Evolutionary conservation across 177 flowering plant genomes (phyloP).

Genomic region (Vitis hybrid): DNA sequence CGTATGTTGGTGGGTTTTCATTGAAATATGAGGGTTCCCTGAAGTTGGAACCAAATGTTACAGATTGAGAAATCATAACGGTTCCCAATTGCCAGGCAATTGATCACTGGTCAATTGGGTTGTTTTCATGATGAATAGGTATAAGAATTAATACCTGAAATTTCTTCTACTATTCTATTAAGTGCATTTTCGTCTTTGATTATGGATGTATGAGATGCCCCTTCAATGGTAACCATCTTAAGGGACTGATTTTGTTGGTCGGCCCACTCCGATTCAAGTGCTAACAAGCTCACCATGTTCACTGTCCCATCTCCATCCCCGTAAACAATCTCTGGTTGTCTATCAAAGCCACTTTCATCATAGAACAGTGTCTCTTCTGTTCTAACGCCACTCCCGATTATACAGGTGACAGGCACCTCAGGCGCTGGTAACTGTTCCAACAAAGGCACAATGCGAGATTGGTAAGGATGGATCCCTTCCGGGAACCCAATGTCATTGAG

Average conservation of each 20-base stretch:
- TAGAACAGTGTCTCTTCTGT: slow-evolving; percentile 79
- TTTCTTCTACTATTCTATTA: slow-evolving; percentile 35
- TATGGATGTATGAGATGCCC: slow-evolving; percentile 61
- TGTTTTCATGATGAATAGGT: not conserved
- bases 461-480: slow-evolving; percentile 61
- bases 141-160: slow-evolving; percentile 45
- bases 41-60: too few relatives aligned
- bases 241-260: slow-evolving; percentile 32
- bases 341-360: slow-evolving; percentile 54
- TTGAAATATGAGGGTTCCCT: too few relatives aligned
- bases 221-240: slow-evolving; percentile 41
- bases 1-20: too few relatives aligned
- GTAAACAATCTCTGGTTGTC: slow-evolving; percentile 65
- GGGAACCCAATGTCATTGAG: slow-evolving; percentile 71
- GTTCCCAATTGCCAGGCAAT: too few relatives aligned
- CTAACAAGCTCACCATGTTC: slow-evolving; percentile 73
- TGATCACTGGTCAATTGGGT: too few relatives aligned
- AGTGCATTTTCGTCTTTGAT: slow-evolving; percentile 53
- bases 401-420: slow-evolving; percentile 63
- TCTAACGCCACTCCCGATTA: slow-evolving; percentile 60
- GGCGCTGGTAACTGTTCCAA: slow-evolving; percentile 39
- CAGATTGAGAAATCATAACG: too few relatives aligned
- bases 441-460: slow-evolving; percentile 56
- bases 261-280: slow-evolving; percentile 50
- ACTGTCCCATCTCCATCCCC: slow-evolving; percentile 99